Evolutionary conservation across 192 early-diverging fungal genomes (phyloP).

Genomic region (Coemansia brasiliensis): DNA sequence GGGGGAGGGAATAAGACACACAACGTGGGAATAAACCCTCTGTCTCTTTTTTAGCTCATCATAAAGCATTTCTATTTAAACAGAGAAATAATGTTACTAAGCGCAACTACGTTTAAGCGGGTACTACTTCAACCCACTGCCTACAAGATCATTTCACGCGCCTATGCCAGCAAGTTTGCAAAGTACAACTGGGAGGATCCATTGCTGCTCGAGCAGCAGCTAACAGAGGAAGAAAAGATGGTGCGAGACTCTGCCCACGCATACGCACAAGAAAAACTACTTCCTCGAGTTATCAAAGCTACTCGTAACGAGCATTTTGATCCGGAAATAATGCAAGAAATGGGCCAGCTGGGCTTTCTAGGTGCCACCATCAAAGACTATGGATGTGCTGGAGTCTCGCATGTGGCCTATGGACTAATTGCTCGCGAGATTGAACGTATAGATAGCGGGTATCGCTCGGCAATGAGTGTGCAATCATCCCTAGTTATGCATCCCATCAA

Average conservation of each 20-base stretch:
- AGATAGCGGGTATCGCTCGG: slow-evolving; percentile 94
- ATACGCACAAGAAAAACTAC: slow-evolving; percentile 87
- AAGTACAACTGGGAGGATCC: slow-evolving; percentile 88
- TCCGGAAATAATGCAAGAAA: slow-evolving; percentile 85
- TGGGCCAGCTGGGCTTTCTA: slow-evolving; percentile 90
- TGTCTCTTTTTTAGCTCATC: background rate
- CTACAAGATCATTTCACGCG: slow-evolving; percentile 10
- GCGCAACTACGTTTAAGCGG: background rate
- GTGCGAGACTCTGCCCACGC: slow-evolving; percentile 79
- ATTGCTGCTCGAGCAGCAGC: slow-evolving; percentile 74
- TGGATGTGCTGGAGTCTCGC: slow-evolving; percentile 96
- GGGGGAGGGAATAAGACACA: background rate
- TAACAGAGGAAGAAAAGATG: slow-evolving; percentile 89
- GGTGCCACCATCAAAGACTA: slow-evolving; percentile 95
- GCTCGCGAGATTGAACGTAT: slow-evolving; percentile 96
- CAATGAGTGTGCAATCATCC: slow-evolving; percentile 98
- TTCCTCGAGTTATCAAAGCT: slow-evolving; percentile 82
- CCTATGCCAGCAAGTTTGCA: slow-evolving; percentile 53
- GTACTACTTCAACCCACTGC: background rate
- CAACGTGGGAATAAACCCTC: background rate
- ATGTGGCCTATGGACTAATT: slow-evolving; percentile 93
- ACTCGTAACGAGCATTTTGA: slow-evolving; percentile 89
- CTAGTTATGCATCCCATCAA: slow-evolving; percentile 98
- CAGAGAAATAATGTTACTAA: too few relatives aligned
- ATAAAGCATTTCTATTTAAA: background rate